Base-by-base conservation (phyloP, 2,329 filamentous ascomycete species). In the Colletotrichum spinosum region DNA sequence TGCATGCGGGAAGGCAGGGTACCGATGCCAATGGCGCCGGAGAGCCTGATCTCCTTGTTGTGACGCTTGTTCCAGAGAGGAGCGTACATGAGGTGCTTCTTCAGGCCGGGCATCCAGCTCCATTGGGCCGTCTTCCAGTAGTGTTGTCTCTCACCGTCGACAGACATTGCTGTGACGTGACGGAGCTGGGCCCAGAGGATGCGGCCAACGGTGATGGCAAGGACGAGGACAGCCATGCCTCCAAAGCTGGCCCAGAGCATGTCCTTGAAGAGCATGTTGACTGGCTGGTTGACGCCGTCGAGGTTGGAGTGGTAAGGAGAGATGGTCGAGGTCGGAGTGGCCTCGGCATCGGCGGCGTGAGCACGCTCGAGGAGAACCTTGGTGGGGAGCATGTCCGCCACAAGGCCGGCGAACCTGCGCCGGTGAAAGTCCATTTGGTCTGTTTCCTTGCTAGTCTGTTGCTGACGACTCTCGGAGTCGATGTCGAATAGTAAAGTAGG, bases 1-100 rank as follows among this genome's bases (percentile, higher is more conserved):
- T 92, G 88, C 48, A 91, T 81, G 60, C 90, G 83, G 2, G 89
- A 90, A 0, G 89, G 89, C 13, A 92, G 78, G 0, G 88, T 90
- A 68, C 89, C 84, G 58, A 86, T 78, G 73, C 87, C 88, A 68
- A 88, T 88, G 25, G 25, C 25, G 8, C 82, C 80, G 56, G 87
- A 90, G 55, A 91, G 77, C 71, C 83, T 83, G 71, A 91, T 84
- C 75, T 91, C 89, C 71, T 87, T 82, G 78, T 90, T 91, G 77
- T 91, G 89, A 51, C 89, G 85, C 73, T 90, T 90, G 12, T 79
- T 85, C 77, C 84, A 85, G 33, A 92, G 77, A 3, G 89, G 89
- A 2, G 89, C 88, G 70, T 91, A 88, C 51, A 86, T 79, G 62
- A 91, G 71, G 69, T 89, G 78, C 74, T 85, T 88, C 80, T 91